phyloP scores from a whole-genome alignment of 1,284 basidiomycete genomes.

The Rhizoctonia solani region DNA sequence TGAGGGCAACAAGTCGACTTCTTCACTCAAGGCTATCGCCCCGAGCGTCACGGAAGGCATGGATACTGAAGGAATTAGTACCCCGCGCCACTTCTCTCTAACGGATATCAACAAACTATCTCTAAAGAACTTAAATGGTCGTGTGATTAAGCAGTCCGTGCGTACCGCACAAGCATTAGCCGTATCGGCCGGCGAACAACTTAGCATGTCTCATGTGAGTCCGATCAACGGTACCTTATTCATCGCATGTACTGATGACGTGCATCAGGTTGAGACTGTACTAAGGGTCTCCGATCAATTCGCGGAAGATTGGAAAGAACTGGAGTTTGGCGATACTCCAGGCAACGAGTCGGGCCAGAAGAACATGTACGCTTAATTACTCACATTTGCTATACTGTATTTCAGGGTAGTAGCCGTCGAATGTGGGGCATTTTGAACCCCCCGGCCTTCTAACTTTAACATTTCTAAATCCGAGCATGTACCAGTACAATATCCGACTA shows the following conservation, averaged over 20 bases:
- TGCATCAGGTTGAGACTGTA: slow-evolving; percentile 19
- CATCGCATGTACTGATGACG: background rate
- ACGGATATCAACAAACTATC: slow-evolving; percentile 25
- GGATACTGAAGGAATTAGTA: background rate
- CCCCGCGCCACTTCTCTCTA: slow-evolving; percentile 5
- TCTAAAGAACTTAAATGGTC: slow-evolving; percentile 35
- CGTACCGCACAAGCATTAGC: slow-evolving; percentile 42
- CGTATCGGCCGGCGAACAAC: slow-evolving; percentile 18
- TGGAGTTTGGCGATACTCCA: slow-evolving; percentile 27
- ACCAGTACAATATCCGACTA: slow-evolving; percentile 10
- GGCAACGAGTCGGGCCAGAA: slow-evolving; percentile 18
- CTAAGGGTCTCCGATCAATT: slow-evolving; percentile 29
- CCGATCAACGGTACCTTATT: background rate
- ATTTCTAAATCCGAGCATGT: background rate
- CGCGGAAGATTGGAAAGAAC: slow-evolving; percentile 33
- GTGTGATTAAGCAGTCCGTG: slow-evolving; percentile 41
- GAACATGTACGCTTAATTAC: slow-evolving; percentile 22
- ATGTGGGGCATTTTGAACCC: background rate
- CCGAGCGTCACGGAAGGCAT: background rate
- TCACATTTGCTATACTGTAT: background rate
- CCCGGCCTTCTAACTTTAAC: background rate
- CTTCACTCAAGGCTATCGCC: background rate
- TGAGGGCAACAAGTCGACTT: slow-evolving; percentile 14
- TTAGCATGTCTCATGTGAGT: slow-evolving; percentile 29
- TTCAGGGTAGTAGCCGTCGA: background rate